Base-by-base conservation (phyloP, 805 yeast species). In the Kazachstania bromeliacearum region DNA sequence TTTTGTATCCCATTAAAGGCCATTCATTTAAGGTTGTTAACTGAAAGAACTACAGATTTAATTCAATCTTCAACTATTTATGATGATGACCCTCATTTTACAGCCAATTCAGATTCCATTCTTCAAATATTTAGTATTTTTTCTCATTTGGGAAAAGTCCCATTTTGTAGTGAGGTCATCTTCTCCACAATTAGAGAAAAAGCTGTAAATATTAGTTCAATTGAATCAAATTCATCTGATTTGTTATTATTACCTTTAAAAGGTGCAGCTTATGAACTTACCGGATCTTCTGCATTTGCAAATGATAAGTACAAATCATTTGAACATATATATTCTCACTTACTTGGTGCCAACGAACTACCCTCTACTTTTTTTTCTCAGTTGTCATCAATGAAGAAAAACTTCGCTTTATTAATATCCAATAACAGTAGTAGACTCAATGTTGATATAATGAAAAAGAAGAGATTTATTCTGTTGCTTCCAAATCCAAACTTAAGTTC, bases 121-220 rank as follows among this genome's bases (percentile, higher is more conserved):
- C 28, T 63, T 12, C 61, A 59, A 28, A 51, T 62, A n/a, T 47
- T 61, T 30, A 53, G 53, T 29, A 59, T 60, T 27, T 58, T 64
- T 31, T 53, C 64, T 34, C 51, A 59, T 18, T 46, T 62, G 31
- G 57, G 62, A 45, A 53, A 59, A 37, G 48, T 60, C 33, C 59
- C 78, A 51, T 87, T 83, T 60, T 79, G 85, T 46, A 95, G 89
- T 54, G 94, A 85, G 29, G 54, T 55, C 1, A 44, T 57, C 8
- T 53, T 55, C 30, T 53, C 60, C 2, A 49, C 60, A 4, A 37
- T 48, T 7, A 43, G 51, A 25, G 62, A 55, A 31, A 53, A 55
- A 32, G 57, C 55, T 2, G 31, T 42, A 1, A 51, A 51, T 35
- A 44, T 57, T 9, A 30, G 34, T 2, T 41, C 53, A 2, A 34